Evolutionary conservation across 768 basidiomycete species (phyloP), one percentile per base, ranked within the genome.

Genomic region (Macrolepiota albuminosa): DNA sequence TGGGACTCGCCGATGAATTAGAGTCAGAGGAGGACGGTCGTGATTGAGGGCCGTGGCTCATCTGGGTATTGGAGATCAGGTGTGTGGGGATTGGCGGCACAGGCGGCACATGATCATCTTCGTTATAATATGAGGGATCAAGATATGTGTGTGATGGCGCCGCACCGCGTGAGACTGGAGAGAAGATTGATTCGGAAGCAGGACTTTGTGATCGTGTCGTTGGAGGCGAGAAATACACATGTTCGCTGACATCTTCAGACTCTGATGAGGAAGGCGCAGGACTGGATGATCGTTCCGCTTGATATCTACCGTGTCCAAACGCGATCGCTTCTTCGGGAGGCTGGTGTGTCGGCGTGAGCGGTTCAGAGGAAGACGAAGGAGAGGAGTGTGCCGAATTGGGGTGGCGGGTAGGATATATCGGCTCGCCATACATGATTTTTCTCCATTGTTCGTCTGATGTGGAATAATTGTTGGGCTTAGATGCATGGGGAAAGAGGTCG

Each of bases 371-470:
- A 13, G 73, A 66, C 18, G 67, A 67, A 29, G 55, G 58, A 26
- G 69, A 69, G n/a, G 64, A 61, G 11, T 66, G 50, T 3, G 67
- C 64, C 9, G 61, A 59, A 29, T 43, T 59, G 40, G 64, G 65
- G 16, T 64, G 59, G 40, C 77, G 71, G 63, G 77, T 81, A 4
- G 78, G 80, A 57, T 75, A 84, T 7, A 84, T 68, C 3, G 84
- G 82, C 61, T 84, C 83, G 3, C 84, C 82, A 50, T 82, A 84
- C 71, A 83, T 75, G 47, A 85, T 77, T 63, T 84, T 85, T 31
- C 82, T 73, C 79, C 82, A 81, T 64, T 82, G 81, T 13, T 76
- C 66, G 26, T 69, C 66, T 13, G 75, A 68, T 16, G 73, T 72
- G 3, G 70, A 60, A 61, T 70, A 57, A 43, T 76, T 74, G 31